Evolutionary conservation across 441 rosid genomes (phyloP).

Genomic region (Arabidopsis hybrid): DNA sequence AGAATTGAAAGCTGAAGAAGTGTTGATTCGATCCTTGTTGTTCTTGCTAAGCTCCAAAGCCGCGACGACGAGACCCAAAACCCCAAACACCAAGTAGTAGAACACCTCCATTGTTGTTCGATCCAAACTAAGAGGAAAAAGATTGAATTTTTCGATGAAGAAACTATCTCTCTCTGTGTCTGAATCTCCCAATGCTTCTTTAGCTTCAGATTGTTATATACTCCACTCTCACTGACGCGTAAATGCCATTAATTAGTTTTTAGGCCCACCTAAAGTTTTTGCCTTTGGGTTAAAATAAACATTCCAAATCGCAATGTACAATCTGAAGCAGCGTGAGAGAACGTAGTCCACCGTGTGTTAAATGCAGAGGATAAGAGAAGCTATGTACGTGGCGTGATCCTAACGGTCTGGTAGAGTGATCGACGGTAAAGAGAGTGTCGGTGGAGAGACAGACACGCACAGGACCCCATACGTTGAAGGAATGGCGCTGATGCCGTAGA

Average conservation of each 20-base stretch:
- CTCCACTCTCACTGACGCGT: conserved; percentile 39
- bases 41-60: conserved; percentile 79
- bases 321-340: conserved; percentile 5
- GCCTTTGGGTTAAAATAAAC: neutral
- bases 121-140: neutral
- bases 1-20: conserved; percentile 69
- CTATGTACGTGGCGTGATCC: conserved; percentile 32
- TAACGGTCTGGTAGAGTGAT: neutral
- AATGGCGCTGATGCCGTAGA: conserved; percentile 22
- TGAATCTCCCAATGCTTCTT: conserved; percentile 14
- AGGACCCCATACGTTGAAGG: conserved; percentile 22
- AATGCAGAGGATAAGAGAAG: conserved; percentile 28
- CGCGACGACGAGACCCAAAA: conserved; percentile 61
- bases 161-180: neutral
- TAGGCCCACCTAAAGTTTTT: no score
- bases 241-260: conserved; percentile 1
- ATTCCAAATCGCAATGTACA: conserved; percentile 3
- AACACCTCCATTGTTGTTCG: conserved; percentile 65
- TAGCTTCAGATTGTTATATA: conserved; percentile 26
- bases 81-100: conserved; percentile 74
- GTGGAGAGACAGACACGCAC: conserved; percentile 15
- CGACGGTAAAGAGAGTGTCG: conserved; percentile 34
- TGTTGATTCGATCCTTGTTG: conserved; percentile 72
- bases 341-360: conserved; percentile 1
- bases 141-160: neutral